Conservation (phyloP, 1,284 basidiomycete genomes). For the Ceratobasidium sp. region DNA sequence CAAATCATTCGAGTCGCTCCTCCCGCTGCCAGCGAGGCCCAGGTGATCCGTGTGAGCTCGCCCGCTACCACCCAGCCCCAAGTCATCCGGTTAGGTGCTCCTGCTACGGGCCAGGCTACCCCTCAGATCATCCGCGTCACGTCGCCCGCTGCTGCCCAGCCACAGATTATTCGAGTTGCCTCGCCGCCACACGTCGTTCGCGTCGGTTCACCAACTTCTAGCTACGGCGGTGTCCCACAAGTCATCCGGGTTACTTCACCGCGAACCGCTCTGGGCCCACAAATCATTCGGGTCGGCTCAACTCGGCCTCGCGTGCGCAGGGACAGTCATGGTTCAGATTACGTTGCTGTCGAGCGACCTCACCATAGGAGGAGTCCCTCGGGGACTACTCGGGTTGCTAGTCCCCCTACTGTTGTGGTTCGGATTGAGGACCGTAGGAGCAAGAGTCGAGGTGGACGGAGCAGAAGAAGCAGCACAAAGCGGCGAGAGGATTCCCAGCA, state of each 20-base stretch:
- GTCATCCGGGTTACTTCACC: constrained; percentile 36
- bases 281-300: constrained; percentile 37
- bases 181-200: constrained; percentile 32
- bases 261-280: constrained; percentile 12
- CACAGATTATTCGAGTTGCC: constrained; percentile 35
- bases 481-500: not conserved
- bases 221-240: constrained; percentile 17
- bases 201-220: constrained; percentile 28
- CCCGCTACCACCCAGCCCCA: constrained; percentile 17
- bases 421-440: constrained; percentile 39
- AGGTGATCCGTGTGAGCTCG: constrained; percentile 19
- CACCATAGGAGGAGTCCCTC: constrained; percentile 13
- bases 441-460: constrained; percentile 27
- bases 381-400: not conserved
- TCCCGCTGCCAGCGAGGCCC: constrained; percentile 1
- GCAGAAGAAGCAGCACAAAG: constrained; percentile 10
- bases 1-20: no score
- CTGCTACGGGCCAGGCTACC: constrained; percentile 16
- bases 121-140: constrained; percentile 33
- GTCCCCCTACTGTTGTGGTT: constrained; percentile 22
- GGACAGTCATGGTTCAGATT: constrained; percentile 32
- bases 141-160: constrained; percentile 12
- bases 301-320: constrained; percentile 12
- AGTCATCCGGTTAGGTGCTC: constrained; percentile 26
- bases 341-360: constrained; percentile 24